Conservation (phyloP, 805 yeast genomes). For the Candida nonsorbophila region DNA sequence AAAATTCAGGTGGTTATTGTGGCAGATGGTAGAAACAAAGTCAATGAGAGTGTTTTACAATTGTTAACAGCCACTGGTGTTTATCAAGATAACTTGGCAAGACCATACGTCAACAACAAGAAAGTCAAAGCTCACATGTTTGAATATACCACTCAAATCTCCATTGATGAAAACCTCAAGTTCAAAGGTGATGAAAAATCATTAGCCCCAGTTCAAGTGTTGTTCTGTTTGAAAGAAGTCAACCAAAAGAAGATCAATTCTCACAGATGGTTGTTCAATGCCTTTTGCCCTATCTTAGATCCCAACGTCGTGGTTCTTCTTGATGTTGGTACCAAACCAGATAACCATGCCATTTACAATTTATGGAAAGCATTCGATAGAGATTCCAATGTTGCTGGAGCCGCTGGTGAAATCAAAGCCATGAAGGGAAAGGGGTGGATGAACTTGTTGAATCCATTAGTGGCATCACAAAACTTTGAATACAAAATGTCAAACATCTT, state of each 20-base stretch:
- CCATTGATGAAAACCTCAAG: constrained; percentile 82
- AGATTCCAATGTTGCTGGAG: constrained; percentile 97
- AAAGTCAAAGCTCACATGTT: constrained; percentile 91
- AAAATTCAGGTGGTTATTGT: constrained; percentile 88
- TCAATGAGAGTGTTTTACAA: constrained; percentile 79
- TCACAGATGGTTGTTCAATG: constrained; percentile 96
- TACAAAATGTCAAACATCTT: constrained; percentile 95
- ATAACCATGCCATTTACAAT: constrained; percentile 79
- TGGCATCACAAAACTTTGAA: constrained; percentile 94
- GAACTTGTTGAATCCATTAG: constrained; percentile 81
- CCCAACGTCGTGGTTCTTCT: constrained; percentile 86
- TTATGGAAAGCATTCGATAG: constrained; percentile 96
- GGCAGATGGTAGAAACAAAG: constrained; percentile 91
- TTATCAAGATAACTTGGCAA: constrained; percentile 95
- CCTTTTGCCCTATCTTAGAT: constrained; percentile 84
- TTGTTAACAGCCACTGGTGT: constrained; percentile 92
- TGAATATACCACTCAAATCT: constrained; percentile 93
- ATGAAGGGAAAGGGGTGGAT: constrained; percentile 88
- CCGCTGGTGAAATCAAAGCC: constrained; percentile 95
- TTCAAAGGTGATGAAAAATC: constrained; percentile 89
- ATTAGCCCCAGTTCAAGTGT: constrained; percentile 88
- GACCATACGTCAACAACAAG: constrained; percentile 86
- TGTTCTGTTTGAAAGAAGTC: constrained; percentile 88
- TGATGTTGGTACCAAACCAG: constrained; percentile 98
- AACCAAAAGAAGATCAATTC: constrained; percentile 94